Evolutionary conservation across 805 yeast species (phyloP).

Genomic region (Barnettozyma sucrosica): DNA sequence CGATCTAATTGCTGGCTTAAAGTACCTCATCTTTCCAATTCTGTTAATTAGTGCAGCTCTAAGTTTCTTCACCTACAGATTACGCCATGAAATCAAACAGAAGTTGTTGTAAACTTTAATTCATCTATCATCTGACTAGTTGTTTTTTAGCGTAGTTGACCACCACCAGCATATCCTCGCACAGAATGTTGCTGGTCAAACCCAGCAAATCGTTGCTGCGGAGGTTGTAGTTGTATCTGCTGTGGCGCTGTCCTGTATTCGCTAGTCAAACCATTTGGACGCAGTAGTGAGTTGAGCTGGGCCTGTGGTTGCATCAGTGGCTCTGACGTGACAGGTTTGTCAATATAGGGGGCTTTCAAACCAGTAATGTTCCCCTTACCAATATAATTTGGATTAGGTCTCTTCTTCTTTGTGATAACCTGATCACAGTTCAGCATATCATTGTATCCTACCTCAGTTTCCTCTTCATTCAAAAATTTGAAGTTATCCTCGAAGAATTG

Average conservation of each 20-base stretch:
- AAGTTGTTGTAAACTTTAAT: slow-evolving; percentile 39
- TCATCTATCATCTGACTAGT: neutral
- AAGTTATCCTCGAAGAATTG: slow-evolving; percentile 26
- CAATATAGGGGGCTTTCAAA: slow-evolving; percentile 38
- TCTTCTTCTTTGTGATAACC: slow-evolving; percentile 37
- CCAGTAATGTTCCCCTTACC: slow-evolving; percentile 41
- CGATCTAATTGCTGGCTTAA: slow-evolving; percentile 23
- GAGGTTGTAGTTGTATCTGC: slow-evolving; percentile 4
- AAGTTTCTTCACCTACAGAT: slow-evolving; percentile 42
- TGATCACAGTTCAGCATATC: slow-evolving; percentile 37
- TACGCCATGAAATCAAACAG: slow-evolving; percentile 57
- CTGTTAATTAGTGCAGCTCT: slow-evolving; percentile 29
- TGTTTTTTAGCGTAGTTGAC: neutral
- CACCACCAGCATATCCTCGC: neutral
- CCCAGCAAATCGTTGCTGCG: neutral
- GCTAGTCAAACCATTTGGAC: neutral
- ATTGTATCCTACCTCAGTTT: slow-evolving; percentile 30
- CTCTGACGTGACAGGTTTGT: neutral
- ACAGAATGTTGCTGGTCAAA: neutral
- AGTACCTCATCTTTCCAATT: slow-evolving; percentile 24
- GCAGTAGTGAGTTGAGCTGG: neutral
- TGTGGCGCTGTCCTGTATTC: neutral
- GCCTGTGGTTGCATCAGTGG: neutral
- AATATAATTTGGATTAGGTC: slow-evolving; percentile 43
- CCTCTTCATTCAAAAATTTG: slow-evolving; percentile 27